phyloP scores from a whole-genome alignment of 306 rosid species.

The Rubus idaeus region DNA sequence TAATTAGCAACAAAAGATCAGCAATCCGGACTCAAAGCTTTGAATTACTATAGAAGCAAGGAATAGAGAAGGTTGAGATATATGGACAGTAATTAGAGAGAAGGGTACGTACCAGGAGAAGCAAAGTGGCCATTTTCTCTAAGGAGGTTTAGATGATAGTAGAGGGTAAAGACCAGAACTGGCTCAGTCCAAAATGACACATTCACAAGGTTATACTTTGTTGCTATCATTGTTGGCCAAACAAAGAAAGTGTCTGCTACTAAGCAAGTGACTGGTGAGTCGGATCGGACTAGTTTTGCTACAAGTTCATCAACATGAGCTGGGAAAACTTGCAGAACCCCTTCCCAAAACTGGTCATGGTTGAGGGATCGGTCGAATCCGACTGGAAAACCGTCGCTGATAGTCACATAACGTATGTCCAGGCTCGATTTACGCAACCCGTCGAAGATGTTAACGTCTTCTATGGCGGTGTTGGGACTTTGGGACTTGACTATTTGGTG shows the following conservation, averaged over 20 bases:
- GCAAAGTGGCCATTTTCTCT: constrained; percentile 28
- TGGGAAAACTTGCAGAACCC: constrained; percentile 15
- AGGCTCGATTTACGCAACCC: constrained; percentile 21
- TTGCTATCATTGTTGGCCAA: constrained; percentile 28
- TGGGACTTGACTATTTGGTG: constrained; percentile 21
- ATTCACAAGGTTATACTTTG: constrained; percentile 26
- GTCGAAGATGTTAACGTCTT: constrained; percentile 23
- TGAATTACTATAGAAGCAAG: not conserved
- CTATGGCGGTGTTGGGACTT: not conserved
- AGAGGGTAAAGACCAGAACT: constrained; percentile 25
- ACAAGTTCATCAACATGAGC: constrained; percentile 34
- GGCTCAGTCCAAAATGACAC: constrained; percentile 39
- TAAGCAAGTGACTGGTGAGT: constrained; percentile 32
- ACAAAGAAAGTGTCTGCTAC: constrained; percentile 30
- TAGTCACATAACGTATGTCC: constrained; percentile 22
- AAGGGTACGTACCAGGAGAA: constrained; percentile 16
- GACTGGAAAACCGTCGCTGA: constrained; percentile 26
- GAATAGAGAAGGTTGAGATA: not conserved
- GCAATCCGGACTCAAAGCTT: not conserved
- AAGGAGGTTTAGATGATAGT: constrained; percentile 31
- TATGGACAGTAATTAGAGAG: not conserved
- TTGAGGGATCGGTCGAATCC: constrained; percentile 30
- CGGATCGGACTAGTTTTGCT: constrained; percentile 16
- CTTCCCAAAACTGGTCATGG: constrained; percentile 28
- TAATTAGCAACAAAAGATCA: not conserved